A percentile compares a stretch with the other conserved stretches of the same genome.
Evolutionary conservation across 108 stramenopile genomes (phyloP).

Genomic region (Stephanodiscus minutulus): DNA sequence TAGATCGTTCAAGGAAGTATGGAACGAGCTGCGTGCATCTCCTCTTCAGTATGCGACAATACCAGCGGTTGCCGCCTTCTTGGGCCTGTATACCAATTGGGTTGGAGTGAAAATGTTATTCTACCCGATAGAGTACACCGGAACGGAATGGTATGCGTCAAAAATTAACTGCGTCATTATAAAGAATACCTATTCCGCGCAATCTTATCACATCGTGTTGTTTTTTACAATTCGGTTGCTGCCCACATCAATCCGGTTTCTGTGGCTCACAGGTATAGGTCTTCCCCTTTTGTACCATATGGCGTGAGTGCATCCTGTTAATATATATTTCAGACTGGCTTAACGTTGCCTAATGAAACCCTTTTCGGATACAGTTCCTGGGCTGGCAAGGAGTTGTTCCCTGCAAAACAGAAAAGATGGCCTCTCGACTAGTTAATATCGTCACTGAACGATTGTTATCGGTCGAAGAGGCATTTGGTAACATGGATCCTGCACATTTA

Average conservation of each 20-base stretch:
- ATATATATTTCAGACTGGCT: background rate
- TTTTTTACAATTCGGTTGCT: too few species aligned
- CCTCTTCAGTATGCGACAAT: conserved; percentile 64
- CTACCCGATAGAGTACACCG: conserved; percentile 75
- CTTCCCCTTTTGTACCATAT: conserved; percentile 56
- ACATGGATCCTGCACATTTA: conserved; percentile 59
- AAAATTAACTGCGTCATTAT: too few species aligned
- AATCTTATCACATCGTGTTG: too few species aligned
- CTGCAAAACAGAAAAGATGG: conserved; percentile 81
- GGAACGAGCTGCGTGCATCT: conserved; percentile 19
- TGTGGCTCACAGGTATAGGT: too few species aligned
- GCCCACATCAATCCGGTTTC: too few species aligned
- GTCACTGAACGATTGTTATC: conserved; percentile 64
- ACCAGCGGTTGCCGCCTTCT: conserved; percentile 75
- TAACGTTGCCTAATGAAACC: too few species aligned
- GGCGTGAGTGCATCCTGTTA: conserved; percentile 27
- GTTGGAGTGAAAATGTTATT: conserved; percentile 70
- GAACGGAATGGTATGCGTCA: conserved; percentile 59
- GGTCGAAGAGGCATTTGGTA: conserved; percentile 68
- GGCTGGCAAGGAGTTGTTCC: conserved; percentile 90
- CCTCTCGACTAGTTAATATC: conserved; percentile 63
- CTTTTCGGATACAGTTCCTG: conserved; percentile 37
- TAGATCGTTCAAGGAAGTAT: conserved; percentile 3
- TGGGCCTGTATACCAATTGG: conserved; percentile 69
- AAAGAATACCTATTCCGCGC: too few species aligned